Conservation (phyloP, 164 flowering plant genomes). For the Chimonanthus salicifolius region DNA sequence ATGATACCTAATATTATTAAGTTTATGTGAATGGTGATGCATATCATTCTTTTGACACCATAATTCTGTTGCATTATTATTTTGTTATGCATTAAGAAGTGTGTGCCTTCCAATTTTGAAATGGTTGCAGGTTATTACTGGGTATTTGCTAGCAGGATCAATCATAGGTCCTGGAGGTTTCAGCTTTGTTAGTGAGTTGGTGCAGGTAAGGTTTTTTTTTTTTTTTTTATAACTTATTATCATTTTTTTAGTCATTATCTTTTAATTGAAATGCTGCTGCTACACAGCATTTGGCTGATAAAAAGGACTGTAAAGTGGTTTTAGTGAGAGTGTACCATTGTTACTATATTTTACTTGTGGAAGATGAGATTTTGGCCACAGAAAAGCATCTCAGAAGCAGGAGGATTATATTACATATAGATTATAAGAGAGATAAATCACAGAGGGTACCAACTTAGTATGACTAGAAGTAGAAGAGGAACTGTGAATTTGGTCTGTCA, state of each 20-base stretch:
- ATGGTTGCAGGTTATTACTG: conserved; percentile 81
- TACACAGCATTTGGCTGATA: not conserved
- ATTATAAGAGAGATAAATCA: no score
- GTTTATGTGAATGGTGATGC: not conserved
- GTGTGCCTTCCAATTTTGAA: not conserved
- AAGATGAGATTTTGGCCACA: not conserved
- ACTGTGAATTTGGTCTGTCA: no score
- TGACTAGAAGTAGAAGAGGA: no score
- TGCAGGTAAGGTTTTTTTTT: conserved; percentile 63
- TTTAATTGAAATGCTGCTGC: not conserved
- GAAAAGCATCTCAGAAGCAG: not conserved
- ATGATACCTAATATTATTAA: not conserved
- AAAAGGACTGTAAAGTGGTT: not conserved
- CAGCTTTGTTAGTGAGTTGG: conserved; percentile 89
- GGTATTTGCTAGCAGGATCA: conserved; percentile 97
- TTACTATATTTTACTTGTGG: not conserved
- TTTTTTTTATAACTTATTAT: not conserved
- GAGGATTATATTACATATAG: no score
- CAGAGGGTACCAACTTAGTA: no score
- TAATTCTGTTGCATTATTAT: not conserved
- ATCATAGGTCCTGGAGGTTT: conserved; percentile 94
- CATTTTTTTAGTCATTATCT: not conserved
- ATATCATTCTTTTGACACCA: not conserved
- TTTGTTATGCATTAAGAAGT: not conserved
- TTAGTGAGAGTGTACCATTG: not conserved